Conservation (phyloP, 768 basidiomycete genomes). For the Pisolithus marmoratus region DNA sequence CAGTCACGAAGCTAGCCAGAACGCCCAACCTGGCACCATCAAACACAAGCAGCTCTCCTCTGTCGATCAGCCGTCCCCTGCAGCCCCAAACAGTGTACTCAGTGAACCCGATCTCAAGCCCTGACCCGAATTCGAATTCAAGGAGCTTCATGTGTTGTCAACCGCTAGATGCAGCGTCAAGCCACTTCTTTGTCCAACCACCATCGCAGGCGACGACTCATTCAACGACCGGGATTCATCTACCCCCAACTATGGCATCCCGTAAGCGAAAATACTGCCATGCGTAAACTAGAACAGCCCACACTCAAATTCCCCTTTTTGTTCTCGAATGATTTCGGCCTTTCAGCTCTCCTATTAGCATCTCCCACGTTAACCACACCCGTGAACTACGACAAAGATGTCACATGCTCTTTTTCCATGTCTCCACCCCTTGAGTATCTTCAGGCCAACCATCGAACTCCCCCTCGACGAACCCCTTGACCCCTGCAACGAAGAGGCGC, state of each 20-base stretch:
- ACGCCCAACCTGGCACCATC: slow-evolving; percentile 63
- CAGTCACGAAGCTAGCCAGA: slow-evolving; percentile 61
- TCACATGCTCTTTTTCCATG: slow-evolving; percentile 33
- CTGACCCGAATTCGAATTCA: slow-evolving; percentile 60
- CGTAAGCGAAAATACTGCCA: slow-evolving; percentile 21
- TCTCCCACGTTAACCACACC: slow-evolving; percentile 58
- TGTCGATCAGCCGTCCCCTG: slow-evolving; percentile 60
- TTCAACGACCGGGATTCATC: slow-evolving; percentile 4
- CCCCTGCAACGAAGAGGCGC: slow-evolving; percentile 17
- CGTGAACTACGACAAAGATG: slow-evolving; percentile 76
- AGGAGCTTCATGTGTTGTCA: slow-evolving; percentile 31
- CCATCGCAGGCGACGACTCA: slow-evolving; percentile 24
- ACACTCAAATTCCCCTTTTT: slow-evolving; percentile 66
- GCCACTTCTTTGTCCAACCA: slow-evolving; percentile 24
- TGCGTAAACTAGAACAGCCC: slow-evolving; percentile 17
- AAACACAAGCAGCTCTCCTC: slow-evolving; percentile 89
- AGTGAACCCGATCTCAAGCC: slow-evolving; percentile 66
- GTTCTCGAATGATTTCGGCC: slow-evolving; percentile 72
- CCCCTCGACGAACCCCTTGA: slow-evolving; percentile 76
- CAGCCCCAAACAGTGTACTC: slow-evolving; percentile 40
- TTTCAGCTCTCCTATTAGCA: slow-evolving; percentile 65
- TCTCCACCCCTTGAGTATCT: slow-evolving; percentile 50
- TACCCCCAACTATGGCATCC: slow-evolving; percentile 7
- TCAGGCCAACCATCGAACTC: slow-evolving; percentile 78
- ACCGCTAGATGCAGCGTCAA: slow-evolving; percentile 35